Percentiles rank a stretch among this genome's conserved stretches.
These are phyloP conservation scores for Colletotrichum spinosum DNA, from an alignment of 2,329 filamentous ascomycete genomes.

Conservation along the genomic window DNA sequence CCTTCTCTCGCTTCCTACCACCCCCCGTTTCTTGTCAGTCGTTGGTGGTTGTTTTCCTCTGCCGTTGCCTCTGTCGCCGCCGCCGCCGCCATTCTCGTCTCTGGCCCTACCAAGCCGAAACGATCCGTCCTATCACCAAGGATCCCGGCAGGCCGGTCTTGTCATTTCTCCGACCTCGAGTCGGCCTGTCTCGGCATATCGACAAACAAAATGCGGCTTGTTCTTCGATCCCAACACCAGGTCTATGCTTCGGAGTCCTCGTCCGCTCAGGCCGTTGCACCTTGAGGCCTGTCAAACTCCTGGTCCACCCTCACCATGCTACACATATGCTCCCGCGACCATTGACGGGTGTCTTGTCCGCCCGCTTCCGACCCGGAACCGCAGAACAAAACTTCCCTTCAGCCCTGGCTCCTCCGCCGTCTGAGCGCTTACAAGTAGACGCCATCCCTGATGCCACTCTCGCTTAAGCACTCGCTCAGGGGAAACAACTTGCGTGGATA, in stretches of 20 bases:
- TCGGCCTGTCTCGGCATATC: constrained; percentile 6
- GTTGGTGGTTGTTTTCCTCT: background rate
- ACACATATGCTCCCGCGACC: constrained; percentile 22
- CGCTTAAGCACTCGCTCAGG: constrained; percentile 34
- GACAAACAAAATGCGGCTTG: constrained; percentile 3
- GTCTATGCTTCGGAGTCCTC: constrained; percentile 5
- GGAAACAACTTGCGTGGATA: constrained; percentile 11
- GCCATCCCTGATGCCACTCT: constrained; percentile 33
- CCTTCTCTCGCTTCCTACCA: background rate
- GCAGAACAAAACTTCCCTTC: background rate
- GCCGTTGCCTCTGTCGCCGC: background rate
- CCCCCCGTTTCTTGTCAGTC: constrained; percentile 6
- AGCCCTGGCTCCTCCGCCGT: constrained; percentile 28
- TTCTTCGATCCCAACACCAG: constrained; percentile 1
- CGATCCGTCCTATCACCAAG: constrained; percentile 1
- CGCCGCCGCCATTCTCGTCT: background rate
- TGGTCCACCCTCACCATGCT: constrained; percentile 7
- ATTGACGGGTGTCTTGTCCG: constrained; percentile 34
- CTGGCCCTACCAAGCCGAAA: constrained; percentile 8
- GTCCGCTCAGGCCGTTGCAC: constrained; percentile 7
- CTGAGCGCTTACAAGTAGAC: constrained; percentile 24
- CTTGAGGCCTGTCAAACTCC: constrained; percentile 16
- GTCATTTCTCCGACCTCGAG: constrained; percentile 13
- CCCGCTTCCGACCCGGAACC: constrained; percentile 10
- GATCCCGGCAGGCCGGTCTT: constrained; percentile 10